These are phyloP conservation scores for Ogataea ramenticola DNA, from an alignment of 805 yeast genomes.

Conservation along the genomic window DNA sequence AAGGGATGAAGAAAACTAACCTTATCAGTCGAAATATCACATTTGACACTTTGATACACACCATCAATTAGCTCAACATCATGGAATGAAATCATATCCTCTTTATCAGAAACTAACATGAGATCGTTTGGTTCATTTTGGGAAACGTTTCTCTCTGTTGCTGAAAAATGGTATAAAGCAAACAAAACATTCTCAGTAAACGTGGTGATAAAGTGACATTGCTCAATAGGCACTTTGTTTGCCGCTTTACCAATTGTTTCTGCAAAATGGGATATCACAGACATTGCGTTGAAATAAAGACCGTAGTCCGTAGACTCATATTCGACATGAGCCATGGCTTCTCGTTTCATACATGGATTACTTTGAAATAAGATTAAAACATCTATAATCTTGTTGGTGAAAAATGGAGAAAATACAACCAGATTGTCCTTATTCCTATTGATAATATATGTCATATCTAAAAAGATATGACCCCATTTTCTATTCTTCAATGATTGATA, in stretches of 20 bases:
- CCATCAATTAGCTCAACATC: slow-evolving; percentile 14
- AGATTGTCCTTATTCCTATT: slow-evolving; percentile 56
- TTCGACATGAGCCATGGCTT: slow-evolving; percentile 76
- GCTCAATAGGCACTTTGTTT: slow-evolving; percentile 11
- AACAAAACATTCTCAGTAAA: background rate
- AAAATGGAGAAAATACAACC: slow-evolving; percentile 35
- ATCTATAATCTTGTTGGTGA: slow-evolving; percentile 56
- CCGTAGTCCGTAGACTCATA: slow-evolving; percentile 84
- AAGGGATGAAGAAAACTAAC: slow-evolving; percentile 77
- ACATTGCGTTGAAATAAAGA: slow-evolving; percentile 58
- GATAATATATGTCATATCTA: slow-evolving; percentile 72
- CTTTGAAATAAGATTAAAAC: slow-evolving; percentile 70
- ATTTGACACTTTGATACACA: slow-evolving; percentile 25
- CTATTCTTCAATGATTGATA: slow-evolving; percentile 49
- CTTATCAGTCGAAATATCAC: slow-evolving; percentile 36
- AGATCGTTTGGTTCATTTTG: background rate
- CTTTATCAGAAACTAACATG: slow-evolving; percentile 5
- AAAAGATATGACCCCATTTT: slow-evolving; percentile 70
- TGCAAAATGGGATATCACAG: slow-evolving; percentile 57
- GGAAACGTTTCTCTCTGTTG: background rate
- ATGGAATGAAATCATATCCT: slow-evolving; percentile 14
- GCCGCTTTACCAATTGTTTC: slow-evolving; percentile 46
- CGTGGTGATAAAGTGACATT: background rate
- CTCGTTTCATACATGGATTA: slow-evolving; percentile 65
- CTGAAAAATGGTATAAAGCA: background rate